Evolutionary conservation across 176 grass and related monocot species (phyloP), one percentile per base, ranked within the genome.

Genomic region (Dactylis glomerata): DNA sequence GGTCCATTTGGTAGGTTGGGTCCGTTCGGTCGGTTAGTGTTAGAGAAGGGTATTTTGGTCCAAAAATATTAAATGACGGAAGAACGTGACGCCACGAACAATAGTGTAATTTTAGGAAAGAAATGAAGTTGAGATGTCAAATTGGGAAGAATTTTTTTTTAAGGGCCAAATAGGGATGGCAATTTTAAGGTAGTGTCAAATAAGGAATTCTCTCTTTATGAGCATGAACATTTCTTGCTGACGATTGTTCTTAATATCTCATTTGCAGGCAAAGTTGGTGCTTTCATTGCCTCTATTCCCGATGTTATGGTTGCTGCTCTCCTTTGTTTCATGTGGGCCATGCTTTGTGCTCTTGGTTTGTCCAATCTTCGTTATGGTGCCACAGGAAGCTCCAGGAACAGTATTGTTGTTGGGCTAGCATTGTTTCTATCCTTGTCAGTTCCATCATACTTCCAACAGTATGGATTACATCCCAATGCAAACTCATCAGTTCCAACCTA

Each of bases 321-420:
- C 30, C 89, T 99, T 89, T 94, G 93, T 68, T 99, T 99, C 76
- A 99, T 99, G 93, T 99, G 89, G 89, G 96, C 91, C 50, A 96
- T 99, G 91, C 88, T 99, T 16, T 92, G 91, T 77, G 91, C 91
- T 81, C 89, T 99, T 74, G 96, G 96, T 36, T 90, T 99, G 65
- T 99, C 96, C 20, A 99, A 99, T 86, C 93, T 99, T 64, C 93
- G 96, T 66, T 99, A 99, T 62, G 94, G 93, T 81, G 91, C 89
- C 47, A 99, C 88, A 5, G 93, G 96, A 90, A 99, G 96, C 85
- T 99, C 93, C 22, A 92, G 96, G 68, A 99, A 99, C 84, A 92
- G 86, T 85, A 96, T 96, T 65, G 87, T 99, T 61, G 91, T 99
- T 79, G 96, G 93, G 10, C 85, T 99, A 57, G 88, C 96, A 19